phyloP scores from a whole-genome alignment of 345 rosid species.

The Populus nigra region DNA sequence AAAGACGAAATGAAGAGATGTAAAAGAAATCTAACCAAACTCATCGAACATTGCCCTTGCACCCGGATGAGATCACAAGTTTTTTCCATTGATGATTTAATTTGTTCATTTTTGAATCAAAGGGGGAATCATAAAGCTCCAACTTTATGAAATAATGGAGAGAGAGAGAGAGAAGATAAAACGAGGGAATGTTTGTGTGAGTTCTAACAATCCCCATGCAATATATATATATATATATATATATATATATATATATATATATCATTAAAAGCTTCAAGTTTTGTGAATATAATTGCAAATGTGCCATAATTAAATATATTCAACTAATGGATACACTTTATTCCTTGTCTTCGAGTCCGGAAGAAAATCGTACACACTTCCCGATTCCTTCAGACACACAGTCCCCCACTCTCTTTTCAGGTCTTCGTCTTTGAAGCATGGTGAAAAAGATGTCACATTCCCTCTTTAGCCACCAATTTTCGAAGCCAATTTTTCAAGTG shows the following conservation, averaged over 20 bases:
- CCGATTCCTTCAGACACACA: slow-evolving; percentile 45
- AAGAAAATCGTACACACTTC: slow-evolving; percentile 54
- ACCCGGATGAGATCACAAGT: slow-evolving; percentile 10
- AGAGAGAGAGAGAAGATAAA: slow-evolving; percentile 6
- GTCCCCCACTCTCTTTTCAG: slow-evolving; percentile 41
- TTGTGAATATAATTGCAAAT: neutral
- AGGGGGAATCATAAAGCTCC: slow-evolving; percentile 27
- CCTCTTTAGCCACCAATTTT: neutral
- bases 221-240: neutral
- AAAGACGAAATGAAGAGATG: neutral
- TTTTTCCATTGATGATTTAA: slow-evolving; percentile 5
- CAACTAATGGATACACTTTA: slow-evolving; percentile 34
- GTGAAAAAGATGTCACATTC: slow-evolving; percentile 12
- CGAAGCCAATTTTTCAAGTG: slow-evolving; percentile 12
- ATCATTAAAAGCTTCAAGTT: slow-evolving; percentile 15
- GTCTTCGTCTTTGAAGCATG: slow-evolving; percentile 36
- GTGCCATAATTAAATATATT: neutral
- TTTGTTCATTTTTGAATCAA: slow-evolving; percentile 13
- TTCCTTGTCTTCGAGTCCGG: slow-evolving; percentile 42
- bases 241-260: neutral
- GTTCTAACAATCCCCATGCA: slow-evolving; percentile 44
- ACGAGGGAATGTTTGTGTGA: slow-evolving; percentile 21
- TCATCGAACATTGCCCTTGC: slow-evolving; percentile 10
- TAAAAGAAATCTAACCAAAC: neutral
- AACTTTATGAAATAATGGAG: slow-evolving; percentile 46